phyloP scores from a whole-genome alignment of 441 rosid species.

The Syzygium syzygioides region DNA sequence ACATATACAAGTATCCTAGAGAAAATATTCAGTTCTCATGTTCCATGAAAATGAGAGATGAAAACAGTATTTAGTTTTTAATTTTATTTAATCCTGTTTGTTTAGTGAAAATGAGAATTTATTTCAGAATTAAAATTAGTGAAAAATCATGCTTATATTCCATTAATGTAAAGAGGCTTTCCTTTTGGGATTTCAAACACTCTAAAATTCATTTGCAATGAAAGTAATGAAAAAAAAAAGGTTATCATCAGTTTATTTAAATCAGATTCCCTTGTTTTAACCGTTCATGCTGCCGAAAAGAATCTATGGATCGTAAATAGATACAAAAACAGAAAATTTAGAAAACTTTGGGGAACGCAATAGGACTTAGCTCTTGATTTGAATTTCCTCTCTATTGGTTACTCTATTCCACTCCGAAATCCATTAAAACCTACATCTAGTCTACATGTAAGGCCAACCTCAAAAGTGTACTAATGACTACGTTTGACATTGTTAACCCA shows the following conservation, averaged over 20 bases:
- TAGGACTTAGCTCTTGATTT: neutral
- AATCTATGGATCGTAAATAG: neutral
- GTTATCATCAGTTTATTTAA: neutral
- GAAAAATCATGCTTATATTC: neutral
- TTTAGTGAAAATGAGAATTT: neutral
- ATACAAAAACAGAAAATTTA: neutral
- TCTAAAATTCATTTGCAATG: neutral
- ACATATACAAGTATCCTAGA: neutral
- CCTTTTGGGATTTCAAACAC: neutral
- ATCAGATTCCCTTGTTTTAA: neutral
- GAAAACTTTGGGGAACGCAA: neutral
- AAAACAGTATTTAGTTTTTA: neutral
- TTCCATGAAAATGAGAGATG: too few relatives aligned
- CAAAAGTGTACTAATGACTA: neutral
- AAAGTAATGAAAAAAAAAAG: neutral
- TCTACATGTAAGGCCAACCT: neutral
- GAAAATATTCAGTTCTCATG: neutral
- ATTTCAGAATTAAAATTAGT: neutral
- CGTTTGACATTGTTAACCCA: neutral
- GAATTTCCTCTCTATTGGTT: neutral
- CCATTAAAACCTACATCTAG: neutral
- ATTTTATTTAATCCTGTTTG: neutral
- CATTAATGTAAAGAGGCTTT: neutral
- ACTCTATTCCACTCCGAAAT: neutral
- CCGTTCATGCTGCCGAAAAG: neutral